These are phyloP conservation scores for Monilinia fructicola DNA, from an alignment of 2,329 filamentous ascomycete genomes.

Conservation along the genomic window DNA sequence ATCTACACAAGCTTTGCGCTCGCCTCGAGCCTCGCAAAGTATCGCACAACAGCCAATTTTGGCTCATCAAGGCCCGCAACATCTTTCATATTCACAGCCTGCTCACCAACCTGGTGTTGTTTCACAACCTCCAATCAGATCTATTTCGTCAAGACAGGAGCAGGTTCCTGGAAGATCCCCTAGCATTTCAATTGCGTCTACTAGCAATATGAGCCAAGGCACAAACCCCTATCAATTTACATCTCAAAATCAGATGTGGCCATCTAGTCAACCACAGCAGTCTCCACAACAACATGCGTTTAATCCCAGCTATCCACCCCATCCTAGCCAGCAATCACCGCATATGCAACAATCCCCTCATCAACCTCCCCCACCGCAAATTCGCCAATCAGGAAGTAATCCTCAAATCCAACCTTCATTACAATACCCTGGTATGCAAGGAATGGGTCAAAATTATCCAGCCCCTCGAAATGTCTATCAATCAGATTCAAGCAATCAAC, in stretches of 20 bases:
- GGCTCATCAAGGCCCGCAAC: constrained; percentile 45
- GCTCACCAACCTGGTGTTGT: constrained; percentile 71
- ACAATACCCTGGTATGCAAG: constrained; percentile 63
- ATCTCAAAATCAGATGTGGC: constrained; percentile 63
- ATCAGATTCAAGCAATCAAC: constrained; percentile 61
- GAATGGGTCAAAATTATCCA: constrained; percentile 58
- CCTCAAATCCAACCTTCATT: constrained; percentile 58
- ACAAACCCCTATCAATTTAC: constrained; percentile 58
- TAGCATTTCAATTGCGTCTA: constrained; percentile 55
- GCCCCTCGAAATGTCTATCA: constrained; percentile 57
- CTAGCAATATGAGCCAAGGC: constrained; percentile 52
- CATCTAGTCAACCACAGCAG: constrained; percentile 60
- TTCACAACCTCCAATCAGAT: constrained; percentile 70
- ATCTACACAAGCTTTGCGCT: constrained; percentile 56
- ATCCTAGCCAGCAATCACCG: constrained; percentile 32
- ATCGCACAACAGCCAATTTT: constrained; percentile 54
- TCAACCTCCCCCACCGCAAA: constrained; percentile 55
- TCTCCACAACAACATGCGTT: constrained; percentile 52
- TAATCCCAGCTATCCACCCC: constrained; percentile 18
- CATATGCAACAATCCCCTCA: constrained; percentile 64
- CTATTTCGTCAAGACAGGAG: constrained; percentile 60
- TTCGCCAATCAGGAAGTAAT: constrained; percentile 56
- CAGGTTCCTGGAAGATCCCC: constrained; percentile 65
- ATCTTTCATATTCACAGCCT: constrained; percentile 66
- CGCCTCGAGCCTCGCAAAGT: constrained; percentile 56